Conservation (phyloP, 257 asterid species). For the Salvia hispanica region DNA sequence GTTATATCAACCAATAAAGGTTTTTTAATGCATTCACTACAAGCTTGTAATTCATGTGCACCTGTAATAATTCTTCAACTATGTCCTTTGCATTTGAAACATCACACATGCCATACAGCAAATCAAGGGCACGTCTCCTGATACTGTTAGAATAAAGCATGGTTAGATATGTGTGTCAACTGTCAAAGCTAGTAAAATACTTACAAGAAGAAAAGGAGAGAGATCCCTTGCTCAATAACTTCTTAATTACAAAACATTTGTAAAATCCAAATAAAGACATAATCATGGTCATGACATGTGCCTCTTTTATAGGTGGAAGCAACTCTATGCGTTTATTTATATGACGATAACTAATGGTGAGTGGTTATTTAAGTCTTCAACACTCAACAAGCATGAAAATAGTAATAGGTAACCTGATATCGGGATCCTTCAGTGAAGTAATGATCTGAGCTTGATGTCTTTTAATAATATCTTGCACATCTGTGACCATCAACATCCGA, state of each 20-base stretch:
- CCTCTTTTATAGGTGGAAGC: slow-evolving; percentile 12
- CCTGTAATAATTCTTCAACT: slow-evolving; percentile 95
- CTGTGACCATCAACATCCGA: slow-evolving; percentile 97
- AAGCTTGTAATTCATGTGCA: slow-evolving; percentile 31
- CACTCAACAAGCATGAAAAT: slow-evolving; percentile 31
- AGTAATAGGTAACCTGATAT: slow-evolving; percentile 67
- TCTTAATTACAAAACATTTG: slow-evolving; percentile 1
- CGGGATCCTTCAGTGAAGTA: slow-evolving; percentile 97
- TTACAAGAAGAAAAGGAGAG: not conserved
- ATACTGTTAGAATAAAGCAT: slow-evolving; percentile 53
- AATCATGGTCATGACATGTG: slow-evolving; percentile 7
- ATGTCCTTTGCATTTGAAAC: slow-evolving; percentile 97
- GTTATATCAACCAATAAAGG: slow-evolving; percentile 26
- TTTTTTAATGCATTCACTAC: slow-evolving; percentile 28
- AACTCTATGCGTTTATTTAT: slow-evolving; percentile 18
- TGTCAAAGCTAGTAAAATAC: slow-evolving; percentile 1
- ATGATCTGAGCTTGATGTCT: slow-evolving; percentile 98
- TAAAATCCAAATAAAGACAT: slow-evolving; percentile 17
- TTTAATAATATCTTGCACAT: slow-evolving; percentile 90
- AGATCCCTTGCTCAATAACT: slow-evolving; percentile 3
- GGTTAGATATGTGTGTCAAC: slow-evolving; percentile 24
- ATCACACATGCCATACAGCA: slow-evolving; percentile 97
- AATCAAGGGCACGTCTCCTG: slow-evolving; percentile 94
- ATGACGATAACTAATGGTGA: slow-evolving; percentile 8
- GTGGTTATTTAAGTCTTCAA: slow-evolving; percentile 25